Evolutionary conservation across 2,329 filamentous ascomycete species (phyloP).

Genomic region (Claviceps sp.): DNA sequence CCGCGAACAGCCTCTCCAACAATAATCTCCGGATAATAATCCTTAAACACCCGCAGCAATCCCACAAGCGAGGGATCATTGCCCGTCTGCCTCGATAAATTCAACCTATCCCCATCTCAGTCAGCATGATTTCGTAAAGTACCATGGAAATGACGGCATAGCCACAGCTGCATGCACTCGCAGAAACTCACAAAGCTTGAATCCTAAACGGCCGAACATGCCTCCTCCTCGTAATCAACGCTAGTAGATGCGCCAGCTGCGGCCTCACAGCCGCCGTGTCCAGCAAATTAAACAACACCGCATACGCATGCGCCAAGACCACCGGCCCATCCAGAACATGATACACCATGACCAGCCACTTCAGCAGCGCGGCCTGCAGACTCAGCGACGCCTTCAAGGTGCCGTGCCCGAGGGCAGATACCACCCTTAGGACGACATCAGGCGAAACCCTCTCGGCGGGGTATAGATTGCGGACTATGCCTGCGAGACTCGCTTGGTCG

Average conservation of each 20-base stretch:
- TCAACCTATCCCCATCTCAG: conserved; percentile 27
- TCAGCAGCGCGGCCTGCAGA: conserved; percentile 57
- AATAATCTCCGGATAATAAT: conserved; percentile 83
- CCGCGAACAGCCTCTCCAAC: conserved; percentile 53
- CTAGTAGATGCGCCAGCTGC: conserved; percentile 62
- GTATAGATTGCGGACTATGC: conserved; percentile 61
- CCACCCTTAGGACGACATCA: conserved; percentile 47
- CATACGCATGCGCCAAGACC: conserved; percentile 56
- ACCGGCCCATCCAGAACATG: conserved; percentile 52
- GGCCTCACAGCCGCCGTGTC: conserved; percentile 64
- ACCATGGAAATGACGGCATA: too few species aligned
- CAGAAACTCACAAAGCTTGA: conserved; percentile 48
- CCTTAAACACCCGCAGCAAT: conserved; percentile 71
- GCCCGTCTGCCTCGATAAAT: conserved; percentile 44
- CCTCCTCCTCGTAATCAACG: conserved; percentile 63
- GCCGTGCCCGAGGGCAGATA: conserved; percentile 66
- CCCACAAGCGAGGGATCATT: conserved; percentile 64
- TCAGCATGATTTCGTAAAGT: not conserved
- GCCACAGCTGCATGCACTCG: not conserved
- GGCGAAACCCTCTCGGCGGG: conserved; percentile 51
- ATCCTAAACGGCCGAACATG: conserved; percentile 78
- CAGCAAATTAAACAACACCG: conserved; percentile 66
- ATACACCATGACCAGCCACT: conserved; percentile 68
- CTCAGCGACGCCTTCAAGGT: conserved; percentile 58
- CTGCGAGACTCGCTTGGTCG: conserved; percentile 60